Percentiles rank a stretch among this genome's conserved stretches.
Evolutionary conservation across 305 asterid genomes (phyloP).

Genomic region (Solanum hybrid): DNA sequence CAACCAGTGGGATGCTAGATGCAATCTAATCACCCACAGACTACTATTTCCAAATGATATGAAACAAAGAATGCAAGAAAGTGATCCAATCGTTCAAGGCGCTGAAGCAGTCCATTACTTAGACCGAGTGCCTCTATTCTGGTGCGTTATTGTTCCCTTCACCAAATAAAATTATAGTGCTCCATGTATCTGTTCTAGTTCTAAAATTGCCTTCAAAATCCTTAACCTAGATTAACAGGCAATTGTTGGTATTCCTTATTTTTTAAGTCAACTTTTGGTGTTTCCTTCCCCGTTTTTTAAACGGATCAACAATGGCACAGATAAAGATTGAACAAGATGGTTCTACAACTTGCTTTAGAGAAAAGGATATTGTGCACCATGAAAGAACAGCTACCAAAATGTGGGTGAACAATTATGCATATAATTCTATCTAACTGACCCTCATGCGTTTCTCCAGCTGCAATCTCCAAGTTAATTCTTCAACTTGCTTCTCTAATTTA

Average conservation of each 20-base stretch:
- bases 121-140: background rate
- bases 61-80: background rate
- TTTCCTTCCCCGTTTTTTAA: background rate
- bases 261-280: background rate
- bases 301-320: background rate
- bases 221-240: background rate
- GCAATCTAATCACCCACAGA: background rate
- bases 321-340: background rate
- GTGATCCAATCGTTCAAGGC: background rate
- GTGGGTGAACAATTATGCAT: background rate
- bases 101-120: background rate
- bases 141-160: background rate
- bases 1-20: background rate
- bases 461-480: slow-evolving; percentile 95
- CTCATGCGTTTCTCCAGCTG: slow-evolving; percentile 99
- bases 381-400: background rate
- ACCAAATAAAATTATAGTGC: background rate
- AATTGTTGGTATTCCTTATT: background rate
- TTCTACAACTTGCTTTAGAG: background rate
- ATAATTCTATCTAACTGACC: slow-evolving; percentile 32
- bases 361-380: background rate
- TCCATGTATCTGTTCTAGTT: background rate
- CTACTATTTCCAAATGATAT: background rate
- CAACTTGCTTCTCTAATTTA: slow-evolving; percentile 98
- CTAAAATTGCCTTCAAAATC: background rate